Base-by-base conservation (phyloP, 2,329 filamentous ascomycete species). In the Moelleriella libera region DNA sequence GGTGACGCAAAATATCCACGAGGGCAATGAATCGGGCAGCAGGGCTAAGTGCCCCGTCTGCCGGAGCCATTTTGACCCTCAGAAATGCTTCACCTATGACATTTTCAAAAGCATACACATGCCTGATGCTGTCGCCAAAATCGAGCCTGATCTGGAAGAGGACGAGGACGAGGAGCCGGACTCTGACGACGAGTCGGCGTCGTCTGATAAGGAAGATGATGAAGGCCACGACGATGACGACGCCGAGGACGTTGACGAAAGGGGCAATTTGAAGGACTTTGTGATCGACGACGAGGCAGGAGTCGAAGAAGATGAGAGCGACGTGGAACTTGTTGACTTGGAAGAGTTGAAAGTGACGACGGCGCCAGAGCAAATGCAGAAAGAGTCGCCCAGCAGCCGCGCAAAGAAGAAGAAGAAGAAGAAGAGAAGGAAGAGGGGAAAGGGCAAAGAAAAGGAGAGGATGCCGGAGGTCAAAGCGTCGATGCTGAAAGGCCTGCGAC, bases 71-170 rank as follows among this genome's bases (percentile, higher is more conserved):
- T 74, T 92, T 41, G 74, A 85, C 46, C 71, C 79, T 5, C 74
- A 75, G 48, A 82, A 82, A 49, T 75, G 88, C 52, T 88, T 89
- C 49, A 84, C 86, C 50, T 83, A 82, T 57, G 68, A 74, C 5
- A 74, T 79, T 6, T 95, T 95, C 67, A 81, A 80, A 56, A 80
- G 80, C 54, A 78, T 85, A 1, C 76, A 90, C 58, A 79, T 81
- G 64, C 76, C 78, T 9, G 71, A 81, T 46, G 58, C 66, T 11
- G 57, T 68, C 5, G 56, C 60, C 30, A 64, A 64, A n/a, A 56
- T 60, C 1, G 69, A 70, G 2, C 61, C 64, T 43, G 64, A 65
- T 43, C 57, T 57, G 4, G 56, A 39, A 29, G 14, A 57, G 2
- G 55, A 56, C 43, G 63, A 59, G 0, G 46, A 45, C n/a, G 46